Percentiles rank a stretch among this genome's conserved stretches.
Evolutionary conservation across 225 moss, liverwort and hornwort species (phyloP).

Genomic region (Marchantia paleacea): DNA sequence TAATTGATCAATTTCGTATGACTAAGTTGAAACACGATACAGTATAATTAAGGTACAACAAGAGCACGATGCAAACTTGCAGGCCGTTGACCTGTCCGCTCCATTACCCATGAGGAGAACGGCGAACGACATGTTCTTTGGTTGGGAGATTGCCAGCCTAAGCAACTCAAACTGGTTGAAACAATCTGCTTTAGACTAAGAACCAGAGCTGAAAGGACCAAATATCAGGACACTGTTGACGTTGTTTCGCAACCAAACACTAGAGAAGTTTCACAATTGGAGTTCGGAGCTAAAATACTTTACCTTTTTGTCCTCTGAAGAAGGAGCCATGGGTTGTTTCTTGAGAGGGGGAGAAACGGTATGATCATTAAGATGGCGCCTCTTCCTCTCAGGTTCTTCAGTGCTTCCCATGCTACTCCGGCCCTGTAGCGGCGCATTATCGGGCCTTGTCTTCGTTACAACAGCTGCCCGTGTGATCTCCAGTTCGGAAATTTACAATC

Average conservation of each 20-base stretch:
- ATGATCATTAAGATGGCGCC: conserved; percentile 94
- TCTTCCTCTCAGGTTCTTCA: conserved; percentile 98
- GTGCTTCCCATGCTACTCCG: conserved; percentile 99
- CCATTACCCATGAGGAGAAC: not conserved
- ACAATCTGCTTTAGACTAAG: not conserved
- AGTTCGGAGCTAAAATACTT: not conserved
- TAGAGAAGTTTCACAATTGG: conserved; percentile 11
- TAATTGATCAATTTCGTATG: too few species aligned
- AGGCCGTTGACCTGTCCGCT: not conserved
- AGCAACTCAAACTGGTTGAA: not conserved
- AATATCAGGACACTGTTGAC: not conserved
- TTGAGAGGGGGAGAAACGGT: conserved; percentile 89
- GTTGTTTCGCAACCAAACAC: not conserved
- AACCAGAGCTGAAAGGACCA: conserved; percentile 3
- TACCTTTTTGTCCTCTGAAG: conserved; percentile 96
- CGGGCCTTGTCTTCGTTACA: conserved; percentile 79
- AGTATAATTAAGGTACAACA: not conserved
- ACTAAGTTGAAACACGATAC: too few species aligned
- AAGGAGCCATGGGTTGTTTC: conserved; percentile 75
- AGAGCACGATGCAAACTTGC: not conserved
- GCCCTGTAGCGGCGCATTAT: conserved; percentile 98
- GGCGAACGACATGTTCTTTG: not conserved
- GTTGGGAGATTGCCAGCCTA: not conserved
- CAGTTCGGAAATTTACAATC: conserved; percentile 55
- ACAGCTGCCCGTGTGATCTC: conserved; percentile 74